Conservation (phyloP, 257 asterid species). For the Capsicum chinense region DNA sequence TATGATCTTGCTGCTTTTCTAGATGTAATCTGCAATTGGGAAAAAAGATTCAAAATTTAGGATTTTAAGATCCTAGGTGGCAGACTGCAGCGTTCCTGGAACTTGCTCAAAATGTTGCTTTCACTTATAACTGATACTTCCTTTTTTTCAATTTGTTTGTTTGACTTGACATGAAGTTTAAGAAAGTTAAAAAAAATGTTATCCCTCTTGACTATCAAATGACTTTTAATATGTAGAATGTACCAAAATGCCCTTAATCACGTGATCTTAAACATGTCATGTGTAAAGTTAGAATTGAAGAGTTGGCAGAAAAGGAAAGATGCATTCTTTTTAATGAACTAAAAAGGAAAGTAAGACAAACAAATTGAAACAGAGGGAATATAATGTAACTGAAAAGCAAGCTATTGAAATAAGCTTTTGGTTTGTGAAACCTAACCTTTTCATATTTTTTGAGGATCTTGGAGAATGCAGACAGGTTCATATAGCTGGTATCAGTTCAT, state of each 20-base stretch:
- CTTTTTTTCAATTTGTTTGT: neutral
- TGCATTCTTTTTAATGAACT: too few relatives aligned
- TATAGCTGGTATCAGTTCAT: conserved; percentile 57
- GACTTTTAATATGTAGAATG: too few relatives aligned
- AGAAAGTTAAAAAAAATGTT: too few relatives aligned
- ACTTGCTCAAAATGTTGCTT: neutral
- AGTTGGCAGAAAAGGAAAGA: too few relatives aligned
- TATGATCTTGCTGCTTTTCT: conserved; percentile 70
- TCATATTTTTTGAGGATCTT: conserved; percentile 90
- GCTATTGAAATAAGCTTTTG: conserved; percentile 26
- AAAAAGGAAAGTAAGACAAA: neutral
- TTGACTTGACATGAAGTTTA: too few relatives aligned
- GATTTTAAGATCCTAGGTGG: neutral
- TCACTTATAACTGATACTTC: conserved; percentile 3
- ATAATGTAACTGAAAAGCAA: conserved; percentile 7
- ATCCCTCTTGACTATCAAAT: too few relatives aligned
- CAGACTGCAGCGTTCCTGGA: neutral
- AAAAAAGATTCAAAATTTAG: conserved; percentile 31
- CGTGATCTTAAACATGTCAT: too few relatives aligned
- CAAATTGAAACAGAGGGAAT: neutral
- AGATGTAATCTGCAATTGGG: conserved; percentile 63
- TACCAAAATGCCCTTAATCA: too few relatives aligned
- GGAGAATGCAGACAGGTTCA: conserved; percentile 73
- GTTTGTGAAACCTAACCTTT: conserved; percentile 53
- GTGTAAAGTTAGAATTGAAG: too few relatives aligned